phyloP scores from a whole-genome alignment of 2,329 filamentous ascomycete genomes.

The Ampelomyces quisqualis region DNA sequence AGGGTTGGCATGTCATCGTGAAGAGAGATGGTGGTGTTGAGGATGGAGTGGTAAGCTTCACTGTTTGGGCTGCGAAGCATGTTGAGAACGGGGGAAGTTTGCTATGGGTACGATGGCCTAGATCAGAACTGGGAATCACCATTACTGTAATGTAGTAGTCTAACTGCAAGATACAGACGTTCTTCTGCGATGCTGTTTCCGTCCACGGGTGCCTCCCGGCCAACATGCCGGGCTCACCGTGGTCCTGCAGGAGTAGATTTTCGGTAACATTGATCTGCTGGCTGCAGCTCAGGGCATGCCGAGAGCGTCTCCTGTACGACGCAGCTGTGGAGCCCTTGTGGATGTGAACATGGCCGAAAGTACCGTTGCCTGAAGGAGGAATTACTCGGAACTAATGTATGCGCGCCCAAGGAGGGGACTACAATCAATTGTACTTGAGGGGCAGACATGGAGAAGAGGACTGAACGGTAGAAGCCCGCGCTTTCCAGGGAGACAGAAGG shows the following conservation, averaged over 20 bases:
- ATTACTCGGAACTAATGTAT: slow-evolving; percentile 26
- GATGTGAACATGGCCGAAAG: slow-evolving; percentile 21
- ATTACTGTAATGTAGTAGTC: too few relatives aligned
- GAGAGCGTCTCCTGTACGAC: slow-evolving; percentile 19
- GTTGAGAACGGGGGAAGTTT: too few relatives aligned
- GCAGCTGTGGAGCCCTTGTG: slow-evolving; percentile 16
- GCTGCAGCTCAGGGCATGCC: slow-evolving; percentile 14
- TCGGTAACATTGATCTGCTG: too few relatives aligned
- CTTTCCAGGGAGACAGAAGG: too few relatives aligned
- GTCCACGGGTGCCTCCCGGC: too few relatives aligned
- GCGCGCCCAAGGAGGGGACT: slow-evolving; percentile 26
- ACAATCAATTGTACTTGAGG: slow-evolving; percentile 5
- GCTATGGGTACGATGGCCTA: too few relatives aligned
- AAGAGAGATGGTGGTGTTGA: slow-evolving; percentile 15
- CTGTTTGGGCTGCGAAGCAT: slow-evolving; percentile 18
- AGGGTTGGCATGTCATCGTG: slow-evolving; percentile 24
- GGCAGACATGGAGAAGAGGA: slow-evolving; percentile 1
- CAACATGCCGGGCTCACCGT: too few relatives aligned
- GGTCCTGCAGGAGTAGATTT: too few relatives aligned
- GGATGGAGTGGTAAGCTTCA: slow-evolving; percentile 19
- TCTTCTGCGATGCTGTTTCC: too few relatives aligned
- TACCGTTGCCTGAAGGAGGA: slow-evolving; percentile 10
- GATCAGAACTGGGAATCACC: too few relatives aligned
- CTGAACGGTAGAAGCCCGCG: too few relatives aligned
- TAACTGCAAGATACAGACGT: too few relatives aligned